Percentiles rank a stretch among this genome's conserved stretches.
Evolutionary conservation across 306 rosid genomes (phyloP).

Genomic region (Quercus glauca): DNA sequence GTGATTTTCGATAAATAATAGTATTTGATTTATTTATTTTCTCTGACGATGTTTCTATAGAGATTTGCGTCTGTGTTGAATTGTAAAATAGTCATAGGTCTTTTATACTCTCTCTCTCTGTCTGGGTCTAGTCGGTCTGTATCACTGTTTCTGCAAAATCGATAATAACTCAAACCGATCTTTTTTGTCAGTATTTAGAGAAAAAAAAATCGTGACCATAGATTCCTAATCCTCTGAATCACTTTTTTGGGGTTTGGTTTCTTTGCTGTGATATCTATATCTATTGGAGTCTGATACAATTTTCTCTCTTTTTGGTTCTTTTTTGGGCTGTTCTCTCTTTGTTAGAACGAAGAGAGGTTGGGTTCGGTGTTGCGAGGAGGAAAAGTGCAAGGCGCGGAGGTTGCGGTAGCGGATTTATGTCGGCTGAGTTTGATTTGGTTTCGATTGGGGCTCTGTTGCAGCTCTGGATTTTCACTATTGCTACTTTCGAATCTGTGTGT

Average conservation of each 20-base stretch:
- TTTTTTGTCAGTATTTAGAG: slow-evolving; percentile 2
- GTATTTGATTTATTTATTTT: not conserved
- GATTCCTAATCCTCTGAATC: slow-evolving; percentile 39
- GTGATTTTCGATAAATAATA: not conserved
- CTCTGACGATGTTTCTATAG: slow-evolving; percentile 26
- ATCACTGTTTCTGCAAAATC: slow-evolving; percentile 25
- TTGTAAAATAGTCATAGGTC: slow-evolving; percentile 16
- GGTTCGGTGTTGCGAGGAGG: slow-evolving; percentile 9
- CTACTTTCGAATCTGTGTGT: not conserved
- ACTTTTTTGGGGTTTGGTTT: not conserved
- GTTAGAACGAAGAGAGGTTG: slow-evolving; percentile 7
- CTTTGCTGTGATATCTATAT: not conserved
- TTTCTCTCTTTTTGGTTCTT: not conserved
- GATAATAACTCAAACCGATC: slow-evolving; percentile 16
- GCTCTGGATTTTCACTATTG: slow-evolving; percentile 44
- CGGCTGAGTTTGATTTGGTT: slow-evolving; percentile 65
- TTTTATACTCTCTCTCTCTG: not conserved
- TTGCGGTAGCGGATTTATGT: slow-evolving; percentile 59
- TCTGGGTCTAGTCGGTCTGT: slow-evolving; percentile 3
- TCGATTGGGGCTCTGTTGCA: slow-evolving; percentile 61
- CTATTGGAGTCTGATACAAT: not conserved
- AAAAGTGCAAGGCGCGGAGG: slow-evolving; percentile 21
- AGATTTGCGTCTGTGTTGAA: slow-evolving; percentile 51
- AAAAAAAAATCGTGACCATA: slow-evolving; percentile 42
- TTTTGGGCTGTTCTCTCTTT: not conserved